Percentiles rank a stretch among this genome's conserved stretches.
These are phyloP conservation scores for Mucor mucedo DNA, from an alignment of 371 early-diverging fungal species.

Conservation along the genomic window DNA sequence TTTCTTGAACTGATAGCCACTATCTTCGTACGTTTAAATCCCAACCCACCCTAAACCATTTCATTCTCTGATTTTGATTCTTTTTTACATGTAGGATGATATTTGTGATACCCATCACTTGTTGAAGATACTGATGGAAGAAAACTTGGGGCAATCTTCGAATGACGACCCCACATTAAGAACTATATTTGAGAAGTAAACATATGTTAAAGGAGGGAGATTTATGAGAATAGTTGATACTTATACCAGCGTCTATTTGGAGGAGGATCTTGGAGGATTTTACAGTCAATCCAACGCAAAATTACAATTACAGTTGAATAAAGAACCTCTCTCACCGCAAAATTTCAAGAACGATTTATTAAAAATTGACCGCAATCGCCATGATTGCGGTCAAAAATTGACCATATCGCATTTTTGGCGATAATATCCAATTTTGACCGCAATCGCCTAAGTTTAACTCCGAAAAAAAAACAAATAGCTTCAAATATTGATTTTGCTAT, in stretches of 20 bases:
- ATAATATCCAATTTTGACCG: too few species aligned
- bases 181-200: constrained; percentile 5
- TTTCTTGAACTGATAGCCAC: background rate
- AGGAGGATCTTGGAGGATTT: constrained; percentile 13
- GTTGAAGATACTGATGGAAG: background rate
- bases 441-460: too few species aligned
- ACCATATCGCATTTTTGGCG: too few species aligned
- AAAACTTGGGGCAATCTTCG: background rate
- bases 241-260: constrained; percentile 10
- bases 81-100: constrained; percentile 1
- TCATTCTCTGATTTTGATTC: background rate
- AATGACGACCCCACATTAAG: background rate
- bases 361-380: too few species aligned
- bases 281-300: constrained; percentile 10
- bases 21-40: background rate
- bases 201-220: constrained; percentile 7
- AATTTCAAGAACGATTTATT: too few species aligned
- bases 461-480: too few species aligned
- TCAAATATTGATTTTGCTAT: too few species aligned
- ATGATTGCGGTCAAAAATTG: too few species aligned
- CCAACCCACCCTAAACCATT: constrained; percentile 1
- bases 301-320: constrained; percentile 6
- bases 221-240: constrained; percentile 9
- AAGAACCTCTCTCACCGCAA: constrained; percentile 15
- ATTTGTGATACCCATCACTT: constrained; percentile 1